Base-by-base conservation (phyloP, 495 filamentous ascomycete species). In the Hypoxylon subgilvum region DNA sequence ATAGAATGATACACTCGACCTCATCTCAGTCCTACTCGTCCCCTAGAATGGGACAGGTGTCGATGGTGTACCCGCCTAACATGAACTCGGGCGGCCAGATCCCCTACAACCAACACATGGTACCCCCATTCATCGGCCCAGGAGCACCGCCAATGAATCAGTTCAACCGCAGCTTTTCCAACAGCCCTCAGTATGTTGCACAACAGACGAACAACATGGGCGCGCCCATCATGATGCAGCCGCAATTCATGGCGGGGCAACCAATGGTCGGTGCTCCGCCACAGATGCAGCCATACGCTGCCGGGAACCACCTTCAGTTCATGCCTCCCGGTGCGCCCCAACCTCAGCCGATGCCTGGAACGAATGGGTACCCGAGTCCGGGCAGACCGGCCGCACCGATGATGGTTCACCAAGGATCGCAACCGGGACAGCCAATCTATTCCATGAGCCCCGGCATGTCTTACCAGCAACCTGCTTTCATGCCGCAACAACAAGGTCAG, bases 321-420 rank as follows among this genome's bases (percentile, higher is more conserved):
- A 63, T 94, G 81, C 76, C 87, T 68, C 55, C 85, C 74, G 73
- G 82, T 53, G 64, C 70, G 12, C 82, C 82, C 13, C 84, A 86
- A 32, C 84, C 85, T 8, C 84, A 86, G 69, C 80, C 83, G 7
- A 77, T 81, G 63, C 73, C 75, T 14, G 77, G 73, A 9, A 80
- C 87, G 2, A 92, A 86, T 65, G 89, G 89, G 13, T 96, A 88
- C 72, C 88, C 89, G n/a, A 93, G 89, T 65, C 90, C 90, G 0
- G 84, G 89, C 44, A 82, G 89, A 14, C 83, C 82, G 19, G 83
- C 88, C 0, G 90, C 89, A 2, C 87, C 92, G 75, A 92, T 93
- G 89, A 89, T 90, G 83, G 78, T 68, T 21, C 76, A 74, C 34
- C 80, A 84, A 69, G 86, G 86, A 43, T 91, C 88, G 16, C 88